Percentiles rank a stretch among this genome's conserved stretches.
These are phyloP conservation scores for Penicillium sp. DNA, from an alignment of 2,329 filamentous ascomycete species.

Conservation along the genomic window DNA sequence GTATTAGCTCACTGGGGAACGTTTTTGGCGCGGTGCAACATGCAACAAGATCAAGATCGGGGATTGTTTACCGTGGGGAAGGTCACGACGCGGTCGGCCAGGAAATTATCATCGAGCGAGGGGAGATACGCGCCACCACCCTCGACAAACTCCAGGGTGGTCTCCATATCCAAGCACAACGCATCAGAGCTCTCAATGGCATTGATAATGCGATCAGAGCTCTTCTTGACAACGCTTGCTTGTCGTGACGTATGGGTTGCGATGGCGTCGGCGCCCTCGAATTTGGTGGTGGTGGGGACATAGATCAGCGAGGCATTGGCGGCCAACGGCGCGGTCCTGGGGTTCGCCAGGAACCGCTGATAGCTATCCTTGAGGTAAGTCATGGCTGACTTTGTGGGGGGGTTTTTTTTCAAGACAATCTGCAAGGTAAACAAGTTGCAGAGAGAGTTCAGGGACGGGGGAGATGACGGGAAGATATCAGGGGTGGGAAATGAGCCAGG, in stretches of 20 bases:
- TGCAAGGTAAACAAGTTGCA: conserved; percentile 20
- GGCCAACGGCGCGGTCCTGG: conserved; percentile 67
- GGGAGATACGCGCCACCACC: conserved; percentile 88
- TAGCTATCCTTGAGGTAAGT: conserved; percentile 60
- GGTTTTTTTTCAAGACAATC: neutral
- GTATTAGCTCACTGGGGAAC: conserved; percentile 2
- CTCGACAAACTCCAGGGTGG: conserved; percentile 78
- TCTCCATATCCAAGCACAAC: conserved; percentile 79
- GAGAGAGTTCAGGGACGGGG: conserved; percentile 21
- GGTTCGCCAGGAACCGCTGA: conserved; percentile 73
- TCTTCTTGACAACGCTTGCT: conserved; percentile 78
- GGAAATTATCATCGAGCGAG: conserved; percentile 90
- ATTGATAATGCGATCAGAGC: conserved; percentile 76
- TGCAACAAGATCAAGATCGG: conserved; percentile 13
- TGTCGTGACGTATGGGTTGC: conserved; percentile 79
- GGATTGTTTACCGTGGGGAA: conserved; percentile 75
- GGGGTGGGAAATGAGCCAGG: conserved; percentile 15
- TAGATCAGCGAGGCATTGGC: conserved; percentile 78
- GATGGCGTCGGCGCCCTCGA: conserved; percentile 75
- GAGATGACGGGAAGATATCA: conserved; percentile 23
- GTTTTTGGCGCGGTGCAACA: conserved; percentile 5
- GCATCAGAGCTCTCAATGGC: conserved; percentile 73
- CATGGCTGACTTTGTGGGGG: conserved; percentile 37
- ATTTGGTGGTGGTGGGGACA: conserved; percentile 81
- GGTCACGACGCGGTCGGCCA: conserved; percentile 78